These are phyloP conservation scores for Globisporangium cederbergense DNA, from an alignment of 352 stramenopile genomes.

Conservation along the genomic window DNA sequence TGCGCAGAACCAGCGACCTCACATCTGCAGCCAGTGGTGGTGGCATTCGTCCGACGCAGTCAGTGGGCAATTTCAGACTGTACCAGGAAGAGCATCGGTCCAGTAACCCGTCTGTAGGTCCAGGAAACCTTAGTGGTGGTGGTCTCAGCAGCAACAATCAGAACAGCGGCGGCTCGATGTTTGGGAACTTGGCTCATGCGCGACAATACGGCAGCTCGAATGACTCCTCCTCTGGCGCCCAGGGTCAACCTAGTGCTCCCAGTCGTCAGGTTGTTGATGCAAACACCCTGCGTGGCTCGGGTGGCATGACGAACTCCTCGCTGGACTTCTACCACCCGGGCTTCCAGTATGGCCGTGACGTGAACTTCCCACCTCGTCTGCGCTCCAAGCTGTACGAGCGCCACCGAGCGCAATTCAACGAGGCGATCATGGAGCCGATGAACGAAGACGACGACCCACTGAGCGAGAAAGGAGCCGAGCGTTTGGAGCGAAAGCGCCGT, in stretches of 20 bases:
- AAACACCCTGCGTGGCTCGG: neutral
- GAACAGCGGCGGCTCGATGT: conserved; percentile 15
- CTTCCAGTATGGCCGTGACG: conserved; percentile 41
- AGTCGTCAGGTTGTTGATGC: conserved; percentile 5
- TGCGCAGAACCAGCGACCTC: conserved; percentile 22
- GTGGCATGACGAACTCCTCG: neutral
- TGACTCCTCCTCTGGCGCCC: neutral
- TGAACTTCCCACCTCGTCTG: conserved; percentile 49
- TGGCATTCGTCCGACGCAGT: conserved; percentile 56
- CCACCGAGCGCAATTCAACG: conserved; percentile 70
- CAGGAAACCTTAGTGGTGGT: neutral
- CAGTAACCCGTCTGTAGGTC: neutral
- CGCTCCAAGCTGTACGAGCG: conserved; percentile 64
- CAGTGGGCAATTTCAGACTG: conserved; percentile 72
- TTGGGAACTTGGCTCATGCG: conserved; percentile 16
- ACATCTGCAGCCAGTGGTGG: conserved; percentile 15
- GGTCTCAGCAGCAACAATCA: conserved; percentile 1
- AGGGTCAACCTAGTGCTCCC: neutral
- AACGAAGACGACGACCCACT: conserved; percentile 75
- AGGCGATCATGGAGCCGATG: conserved; percentile 56
- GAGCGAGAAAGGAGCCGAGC: conserved; percentile 67
- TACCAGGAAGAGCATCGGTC: conserved; percentile 52
- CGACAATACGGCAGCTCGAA: conserved; percentile 7
- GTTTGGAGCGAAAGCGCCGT: conserved; percentile 54
- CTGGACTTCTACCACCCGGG: conserved; percentile 12